Evolutionary conservation across 176 grass and related monocot genomes (phyloP), one percentile per base, ranked within the genome.

Genomic region (Lolium rigidum): DNA sequence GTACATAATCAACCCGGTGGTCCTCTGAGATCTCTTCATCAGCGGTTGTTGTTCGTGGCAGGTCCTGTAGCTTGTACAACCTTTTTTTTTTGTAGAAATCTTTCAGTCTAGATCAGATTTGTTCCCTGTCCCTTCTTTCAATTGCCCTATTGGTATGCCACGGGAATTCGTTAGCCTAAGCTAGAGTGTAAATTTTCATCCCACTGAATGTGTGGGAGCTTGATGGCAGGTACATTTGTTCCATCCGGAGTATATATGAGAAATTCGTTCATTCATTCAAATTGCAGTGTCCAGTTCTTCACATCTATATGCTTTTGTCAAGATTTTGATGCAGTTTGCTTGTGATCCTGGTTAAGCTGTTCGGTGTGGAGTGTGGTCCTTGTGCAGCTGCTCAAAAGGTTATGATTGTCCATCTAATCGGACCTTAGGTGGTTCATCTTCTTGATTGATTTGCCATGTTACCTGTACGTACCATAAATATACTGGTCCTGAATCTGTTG

Each of bases 1-100:
- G 86, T 91, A 85, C 83, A 88, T 88, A 91, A 91, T 82, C 62
- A 81, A 76, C 78, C 77, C 14, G 61, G 88, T 90, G 90, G 90
- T 93, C 93, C 88, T 84, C 60, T 3, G 35, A 81, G 63, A 88
- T 91, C 77, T 88, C 86, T 24, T 52, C 90, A 68, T 86, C 85
- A 88, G 83, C 15, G 77, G 75, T 85, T 88, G 86, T 88, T 92
- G 72, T 52, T 52, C 83, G 48, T 83, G 72, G 83, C 85, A 92
- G 90, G 85, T 76, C 85, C 84, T 43, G 79, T 86, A 86, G 67
- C 76, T 76, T 92, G 88, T 83, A 87, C 82, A 68, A 50, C 71
- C 22, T 6, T 51, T 48, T 56, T 85, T 92, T 56, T 85, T 92
- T 84, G 85, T 88, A 92, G 90, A 92, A 85, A 82, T 78, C 57